These are phyloP conservation scores for Daldinia sp. DNA, from an alignment of 2,329 filamentous ascomycete genomes.

Conservation along the genomic window DNA sequence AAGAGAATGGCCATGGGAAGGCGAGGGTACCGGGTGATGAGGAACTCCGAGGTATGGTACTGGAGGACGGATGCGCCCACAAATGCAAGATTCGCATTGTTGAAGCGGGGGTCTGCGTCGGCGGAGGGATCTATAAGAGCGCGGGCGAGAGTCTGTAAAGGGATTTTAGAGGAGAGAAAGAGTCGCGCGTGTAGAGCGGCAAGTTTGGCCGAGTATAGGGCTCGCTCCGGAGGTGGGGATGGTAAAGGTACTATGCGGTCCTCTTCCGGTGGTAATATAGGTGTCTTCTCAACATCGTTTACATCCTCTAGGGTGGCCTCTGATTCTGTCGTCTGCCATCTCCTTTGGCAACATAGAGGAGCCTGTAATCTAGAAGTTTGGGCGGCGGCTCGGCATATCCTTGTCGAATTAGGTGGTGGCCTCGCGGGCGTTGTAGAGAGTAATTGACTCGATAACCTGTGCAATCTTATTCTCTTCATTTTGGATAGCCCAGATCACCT, in stretches of 20 bases:
- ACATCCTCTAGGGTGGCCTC: constrained; percentile 40
- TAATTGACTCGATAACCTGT: constrained; percentile 68
- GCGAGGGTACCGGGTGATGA: constrained; percentile 89
- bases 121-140: constrained; percentile 87
- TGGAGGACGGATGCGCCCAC: constrained; percentile 84
- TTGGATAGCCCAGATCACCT: constrained; percentile 36
- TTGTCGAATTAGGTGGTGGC: constrained; percentile 49
- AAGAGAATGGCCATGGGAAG: constrained; percentile 89
- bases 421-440: constrained; percentile 55
- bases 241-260: constrained; percentile 58
- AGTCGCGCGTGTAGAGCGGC: constrained; percentile 91
- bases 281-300: constrained; percentile 1
- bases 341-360: constrained; percentile 36
- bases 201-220: constrained; percentile 83
- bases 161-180: constrained; percentile 80
- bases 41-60: constrained; percentile 88
- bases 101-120: constrained; percentile 80
- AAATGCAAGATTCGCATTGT: constrained; percentile 84
- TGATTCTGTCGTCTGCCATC: constrained; percentile 38
- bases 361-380: constrained; percentile 34
- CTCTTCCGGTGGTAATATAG: constrained; percentile 28
- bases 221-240: constrained; percentile 74
- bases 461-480: constrained; percentile 70
- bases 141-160: constrained; percentile 84
- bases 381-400: constrained; percentile 37